These are phyloP conservation scores for Pythium volutum DNA, from an alignment of 352 stramenopile species.

Conservation along the genomic window DNA sequence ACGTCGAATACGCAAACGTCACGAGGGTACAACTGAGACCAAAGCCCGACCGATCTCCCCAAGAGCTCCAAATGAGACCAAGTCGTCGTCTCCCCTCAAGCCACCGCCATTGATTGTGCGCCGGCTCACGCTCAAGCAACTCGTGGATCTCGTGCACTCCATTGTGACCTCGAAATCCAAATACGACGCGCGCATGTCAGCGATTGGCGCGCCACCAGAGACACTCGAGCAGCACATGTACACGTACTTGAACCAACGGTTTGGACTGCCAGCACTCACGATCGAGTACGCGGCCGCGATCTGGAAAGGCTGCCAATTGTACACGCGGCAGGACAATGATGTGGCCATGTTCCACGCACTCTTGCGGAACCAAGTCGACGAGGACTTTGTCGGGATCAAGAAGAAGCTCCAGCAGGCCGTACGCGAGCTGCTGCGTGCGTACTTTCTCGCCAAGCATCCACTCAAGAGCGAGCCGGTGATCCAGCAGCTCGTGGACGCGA, in stretches of 20 bases:
- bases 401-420: slow-evolving; percentile 71
- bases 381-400: slow-evolving; percentile 80
- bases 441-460: slow-evolving; percentile 62
- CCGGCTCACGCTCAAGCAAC: slow-evolving; percentile 73
- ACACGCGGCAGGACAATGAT: slow-evolving; percentile 57
- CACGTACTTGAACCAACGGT: slow-evolving; percentile 86
- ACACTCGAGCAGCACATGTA: slow-evolving; percentile 90
- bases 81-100: not conserved
- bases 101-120: slow-evolving; percentile 19
- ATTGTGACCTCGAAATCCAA: slow-evolving; percentile 74
- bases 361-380: slow-evolving; percentile 76
- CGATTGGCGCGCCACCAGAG: slow-evolving; percentile 51
- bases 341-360: slow-evolving; percentile 76
- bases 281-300: slow-evolving; percentile 79
- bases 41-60: not conserved
- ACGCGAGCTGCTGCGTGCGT: slow-evolving; percentile 63
- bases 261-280: slow-evolving; percentile 69
- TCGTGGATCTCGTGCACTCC: slow-evolving; percentile 68
- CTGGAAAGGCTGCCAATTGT: slow-evolving; percentile 65
- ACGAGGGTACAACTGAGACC: not conserved
- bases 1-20: slow-evolving; percentile 4
- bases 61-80: not conserved
- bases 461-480: slow-evolving; percentile 63
- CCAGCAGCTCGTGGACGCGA: slow-evolving; percentile 39
- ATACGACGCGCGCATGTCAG: slow-evolving; percentile 46